Base-by-base conservation (phyloP, 768 basidiomycete genomes). In the Podaxis sp. region DNA sequence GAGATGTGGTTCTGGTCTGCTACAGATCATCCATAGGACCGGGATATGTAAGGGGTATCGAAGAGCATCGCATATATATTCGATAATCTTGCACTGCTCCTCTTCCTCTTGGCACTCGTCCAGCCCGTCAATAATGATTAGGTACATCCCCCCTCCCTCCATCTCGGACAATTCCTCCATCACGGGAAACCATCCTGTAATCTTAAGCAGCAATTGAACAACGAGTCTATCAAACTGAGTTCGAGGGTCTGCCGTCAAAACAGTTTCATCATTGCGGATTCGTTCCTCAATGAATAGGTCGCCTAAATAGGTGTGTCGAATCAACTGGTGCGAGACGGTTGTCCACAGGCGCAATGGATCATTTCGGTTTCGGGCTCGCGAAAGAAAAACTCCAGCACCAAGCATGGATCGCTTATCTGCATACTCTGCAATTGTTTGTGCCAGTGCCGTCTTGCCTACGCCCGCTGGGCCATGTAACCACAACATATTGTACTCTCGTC, bases 341-440 rank as follows among this genome's bases (percentile, higher is more conserved):
- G n/a, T n/a, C 41, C 41, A 41, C 10, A 41, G 15, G 41, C 8
- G 41, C 15, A 12, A 41, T 1, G 41, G 6, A 41, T 41, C 41
- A 13, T 41, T n/a, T 1, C 41, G 3, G 15, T n/a, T 13, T 15
- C 15, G 2, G 12, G 41, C 12, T 41, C 11, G 41, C 4, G 37
- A 15, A 55, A 63, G 58, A 66, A 70, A 71, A 64, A 44, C 68
- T 67, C 22, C 66, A 63, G 11, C 51, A 62, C 7, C 62, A 66
- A 28, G 68, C 62, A 2, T 33, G 41, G 20, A 54, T 24, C 5
- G 38, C 37, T 3, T n/a, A n/a, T 11, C 52, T 56, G 1, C 49
- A 5, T 33, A 44, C 44, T 75, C 70, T 13, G 72, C 67, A 2
- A 76, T 64, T 0, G 74, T 74, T 53, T 77, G 76, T 2, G 68